Conservation (phyloP, 2,329 filamentous ascomycete species). For the Amesomyces nigricolor region DNA sequence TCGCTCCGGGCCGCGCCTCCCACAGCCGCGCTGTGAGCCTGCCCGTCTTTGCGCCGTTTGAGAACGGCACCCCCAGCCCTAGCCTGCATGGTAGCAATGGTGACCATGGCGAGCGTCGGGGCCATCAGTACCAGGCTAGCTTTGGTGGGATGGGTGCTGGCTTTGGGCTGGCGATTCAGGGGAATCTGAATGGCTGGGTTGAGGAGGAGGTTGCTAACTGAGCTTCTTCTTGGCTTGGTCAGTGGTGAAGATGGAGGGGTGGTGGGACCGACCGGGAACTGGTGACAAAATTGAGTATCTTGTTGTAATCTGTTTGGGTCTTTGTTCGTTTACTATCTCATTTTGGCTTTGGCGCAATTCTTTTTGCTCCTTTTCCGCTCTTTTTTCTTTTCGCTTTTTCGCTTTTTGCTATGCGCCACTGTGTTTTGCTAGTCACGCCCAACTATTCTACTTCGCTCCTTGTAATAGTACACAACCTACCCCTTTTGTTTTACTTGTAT, state of each 20-base stretch:
- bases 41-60: constrained; percentile 62
- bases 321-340: background rate
- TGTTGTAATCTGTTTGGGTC: constrained; percentile 15
- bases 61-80: constrained; percentile 51
- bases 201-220: constrained; percentile 61
- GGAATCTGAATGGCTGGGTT: constrained; percentile 61
- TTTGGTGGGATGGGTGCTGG: constrained; percentile 55
- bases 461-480: constrained; percentile 18
- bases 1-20: constrained; percentile 62
- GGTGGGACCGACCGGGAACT: background rate
- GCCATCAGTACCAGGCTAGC: constrained; percentile 61
- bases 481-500: constrained; percentile 7
- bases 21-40: constrained; percentile 84
- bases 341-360: constrained; percentile 2
- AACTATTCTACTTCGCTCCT: constrained; percentile 16
- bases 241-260: background rate
- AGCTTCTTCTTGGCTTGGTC: background rate
- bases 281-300: constrained; percentile 14
- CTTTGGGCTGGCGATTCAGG: constrained; percentile 58
- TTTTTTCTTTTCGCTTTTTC: background rate
- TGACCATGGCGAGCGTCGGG: constrained; percentile 51
- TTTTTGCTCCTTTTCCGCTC: constrained; percentile 1
- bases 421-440: background rate
- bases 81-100: constrained; percentile 41
- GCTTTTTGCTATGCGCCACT: background rate